Base-by-base conservation (phyloP, 1,139 yeast genomes). In the Blastobotrys buckinghamii region DNA sequence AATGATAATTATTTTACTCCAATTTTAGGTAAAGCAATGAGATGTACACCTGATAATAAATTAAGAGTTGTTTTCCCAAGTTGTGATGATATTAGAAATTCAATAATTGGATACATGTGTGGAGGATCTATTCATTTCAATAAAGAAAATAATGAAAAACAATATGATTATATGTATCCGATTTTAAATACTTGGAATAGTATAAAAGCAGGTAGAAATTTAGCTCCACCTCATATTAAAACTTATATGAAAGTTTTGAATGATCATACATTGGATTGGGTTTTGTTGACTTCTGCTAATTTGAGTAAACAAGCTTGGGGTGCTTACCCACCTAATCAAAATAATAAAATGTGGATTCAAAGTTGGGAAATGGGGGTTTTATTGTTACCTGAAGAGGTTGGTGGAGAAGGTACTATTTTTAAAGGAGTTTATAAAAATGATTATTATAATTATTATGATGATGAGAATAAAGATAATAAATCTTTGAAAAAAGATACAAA, bases 251-350 rank as follows among this genome's bases (percentile, higher is more conserved):
- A 59, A 16, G 49, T 55, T 5, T 47, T 43, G 24, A 42, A 39
- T 7, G 47, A 49, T 26, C 54, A 52, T 27, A 49, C 46, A 35
- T 51, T 65, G 10, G 51, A 52, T 19, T 67, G 70, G 69, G 41
- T 61, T 16, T 56, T 67, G 27, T 51, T 66, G 34, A 66, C 70
- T 10, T 63, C 68, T 1, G 69, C 70, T 27, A 67, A 67, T 50
- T 49, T 67, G 33, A 63, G 68, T 34, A 64, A 62, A 41, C 65
- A 59, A 38, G 71, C 70, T 0, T 67, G 71, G 71, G 71, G 71
- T 1, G 55, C 52, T 2, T 39, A 54, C 16, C 56, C 55, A 40
- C 39, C 51, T 42, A 42, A 52, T 17, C 50, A 50, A 35, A 45
- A 45, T 12, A 42, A 44, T 26, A 55, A 54, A 35, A 51, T 56